Base-by-base conservation (phyloP, 164 flowering plant genomes). In the Santalum album region DNA sequence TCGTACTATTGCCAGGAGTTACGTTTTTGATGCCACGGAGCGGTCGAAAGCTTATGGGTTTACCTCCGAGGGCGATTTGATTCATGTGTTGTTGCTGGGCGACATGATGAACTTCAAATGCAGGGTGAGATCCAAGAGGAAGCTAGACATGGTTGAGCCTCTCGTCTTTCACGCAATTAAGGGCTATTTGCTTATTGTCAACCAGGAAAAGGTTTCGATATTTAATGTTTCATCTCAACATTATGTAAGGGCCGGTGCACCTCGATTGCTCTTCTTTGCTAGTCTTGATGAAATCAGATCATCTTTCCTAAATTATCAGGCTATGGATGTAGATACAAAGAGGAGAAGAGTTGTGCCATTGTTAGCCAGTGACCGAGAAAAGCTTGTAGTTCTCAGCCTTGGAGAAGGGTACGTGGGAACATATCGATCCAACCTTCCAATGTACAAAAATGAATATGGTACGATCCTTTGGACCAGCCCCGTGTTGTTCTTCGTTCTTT, bases 81-180 rank as follows among this genome's bases (percentile, higher is more conserved):
- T 89, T 56, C 94, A 92, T 39, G 82, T 84, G 3, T 62, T 85
- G 58, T 60, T 92, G 62, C 47, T 89, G 56, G 99, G 99, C 12
- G 97, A 92, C 64, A 55, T 74, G 2, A 69, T 75, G 78, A 92
- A 89, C 71, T 92, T 89, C 80, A 89, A 89, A 62, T 92, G 99
- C 67, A 66, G 90, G 76, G 85, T 89, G 42, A 76, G 95, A 58
- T 79, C 90, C 21, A 89, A 81, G 77, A 83, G 72, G 71, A 87
- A 77, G 65, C 60, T 81, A 38, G 91, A 87, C 52, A 56, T 79
- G 68, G 81, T 67, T 36, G 83, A 72, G 43, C 85, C 88, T 22
- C 63, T 87, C 23, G 76, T 72, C 19, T 59, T 89, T 49, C 85
- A 92, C 40, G 79, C 88, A 38, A 82, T 90, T 23, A 89, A 84